Base-by-base conservation (phyloP, 2,329 filamentous ascomycete species). In the Aureobasidium mangrovei region DNA sequence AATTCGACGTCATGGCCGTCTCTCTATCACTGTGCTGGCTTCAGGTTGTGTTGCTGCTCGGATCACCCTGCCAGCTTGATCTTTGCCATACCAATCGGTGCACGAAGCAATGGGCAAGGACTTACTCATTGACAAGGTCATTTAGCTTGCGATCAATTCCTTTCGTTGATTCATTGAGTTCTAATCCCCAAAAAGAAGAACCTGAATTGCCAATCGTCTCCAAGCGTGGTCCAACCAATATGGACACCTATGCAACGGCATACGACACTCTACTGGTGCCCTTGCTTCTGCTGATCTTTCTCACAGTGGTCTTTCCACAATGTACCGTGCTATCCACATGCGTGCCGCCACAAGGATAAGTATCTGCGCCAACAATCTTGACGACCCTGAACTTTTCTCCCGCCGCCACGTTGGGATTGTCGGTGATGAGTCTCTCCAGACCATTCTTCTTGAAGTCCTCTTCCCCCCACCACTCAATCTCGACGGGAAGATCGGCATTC, bases 301-400 rank as follows among this genome's bases (percentile, higher is more conserved):
- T 83, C 3, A 88, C 82, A 3, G 71, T 78, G 4, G 81, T 80
- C 64, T 77, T 76, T 0, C 83, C 81, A 61, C 78, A 82, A 57
- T 76, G 60, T 55, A 77, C 73, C 24, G 82, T 84, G 18, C 70
- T 76, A 31, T 77, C 72, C 3, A 88, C 84, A 71, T 89, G 86
- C 28, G 85, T 89, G 0, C 85, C 85, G 6, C 85, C 86, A 66
- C 86, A 89, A 1, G 85, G 84, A 70, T 89, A 88, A 28, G 77
- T 77, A 60, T 84, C 86, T 0, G 79, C 77, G 0, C 84, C 84
- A 0, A 81, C 78, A 57, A 89, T 86, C 56, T 80, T 77, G 27
- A 88, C 84, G 0, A 88, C 82, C 7, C 85, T 73, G 32, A 84
- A 80, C 64, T 79, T 82, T 27, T 77, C 78, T 40, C 54, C 55